These are phyloP conservation scores for Lotus japonicus DNA, from an alignment of 306 rosid species.

Conservation along the genomic window DNA sequence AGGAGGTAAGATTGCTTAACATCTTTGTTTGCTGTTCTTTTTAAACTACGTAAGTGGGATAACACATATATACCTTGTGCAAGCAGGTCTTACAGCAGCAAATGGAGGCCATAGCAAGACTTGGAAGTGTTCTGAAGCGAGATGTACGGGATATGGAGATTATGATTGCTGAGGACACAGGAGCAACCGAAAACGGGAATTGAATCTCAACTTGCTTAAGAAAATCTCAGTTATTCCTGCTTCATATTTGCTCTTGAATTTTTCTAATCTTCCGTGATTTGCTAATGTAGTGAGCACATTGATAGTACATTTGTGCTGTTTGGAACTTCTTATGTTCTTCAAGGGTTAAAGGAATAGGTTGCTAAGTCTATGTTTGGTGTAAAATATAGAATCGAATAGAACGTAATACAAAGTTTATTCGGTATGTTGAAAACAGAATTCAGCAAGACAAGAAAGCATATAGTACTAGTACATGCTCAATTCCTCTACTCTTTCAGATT, in stretches of 20 bases:
- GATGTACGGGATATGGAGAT: slow-evolving; percentile 87
- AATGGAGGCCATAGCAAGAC: slow-evolving; percentile 89
- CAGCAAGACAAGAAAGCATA: too few relatives aligned
- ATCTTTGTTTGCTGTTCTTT: not conserved
- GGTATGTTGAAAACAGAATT: too few relatives aligned
- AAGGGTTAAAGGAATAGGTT: too few relatives aligned
- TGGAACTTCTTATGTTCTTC: too few relatives aligned
- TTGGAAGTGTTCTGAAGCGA: slow-evolving; percentile 84
- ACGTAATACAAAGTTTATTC: too few relatives aligned
- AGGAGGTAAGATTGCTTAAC: slow-evolving; percentile 56
- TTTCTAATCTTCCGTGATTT: not conserved
- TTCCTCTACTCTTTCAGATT: too few relatives aligned
- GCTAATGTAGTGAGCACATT: not conserved
- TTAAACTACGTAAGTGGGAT: not conserved
- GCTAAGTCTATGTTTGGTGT: too few relatives aligned
- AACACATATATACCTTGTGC: not conserved
- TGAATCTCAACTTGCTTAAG: slow-evolving; percentile 7
- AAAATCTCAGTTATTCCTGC: not conserved
- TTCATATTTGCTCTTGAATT: not conserved
- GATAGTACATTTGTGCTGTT: not conserved
- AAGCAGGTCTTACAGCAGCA: slow-evolving; percentile 89
- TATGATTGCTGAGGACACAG: slow-evolving; percentile 65
- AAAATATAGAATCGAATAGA: too few relatives aligned
- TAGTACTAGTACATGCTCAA: too few relatives aligned
- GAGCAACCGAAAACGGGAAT: slow-evolving; percentile 27